Evolutionary conservation across 2,329 filamentous ascomycete genomes (phyloP), one percentile per base, ranked within the genome.

Genomic region (Knufia fluminis): DNA sequence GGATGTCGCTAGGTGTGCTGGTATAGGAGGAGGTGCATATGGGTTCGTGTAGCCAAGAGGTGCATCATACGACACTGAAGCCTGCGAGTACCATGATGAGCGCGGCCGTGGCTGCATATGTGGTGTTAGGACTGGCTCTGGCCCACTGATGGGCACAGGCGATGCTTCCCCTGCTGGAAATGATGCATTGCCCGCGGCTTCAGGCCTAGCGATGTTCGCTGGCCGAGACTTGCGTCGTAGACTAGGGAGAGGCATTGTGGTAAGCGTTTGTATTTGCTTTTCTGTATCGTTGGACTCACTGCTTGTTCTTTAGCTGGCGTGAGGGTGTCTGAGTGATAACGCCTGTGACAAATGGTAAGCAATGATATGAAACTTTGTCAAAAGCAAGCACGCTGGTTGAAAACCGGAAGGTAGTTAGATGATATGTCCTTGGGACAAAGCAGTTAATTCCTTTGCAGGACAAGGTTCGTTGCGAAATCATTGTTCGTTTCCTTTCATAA

Each of bases 31-130:
- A 4, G 38, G 33, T 6, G n/a, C n/a, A 4, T 17, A 7, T 14
- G 33, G 4, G 33, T 36, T 36, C 10, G 33, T 36, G 33, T 36
- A 36, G 10, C 4, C 16, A 36, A 8, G 7, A 6, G 10, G 19
- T 4, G 38, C 4, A 19, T 8, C 22, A 41, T 31, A 28, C 22
- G 17, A 6, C 4, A 32, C 16, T 10, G 41, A 28, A 7, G 4
- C 4, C 17, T 44, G 41, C 12, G 44, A 46, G 32, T 46, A 46
- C 44, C 44, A 46, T 17, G 22, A 31, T 20, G 44, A 46, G 4
- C 32, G 17, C n/a, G 16, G 44, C 14, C 44, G 31, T 24, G 16
- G 17, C 6, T 16, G 33, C 7, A 31, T 17, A 4, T 45, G 14
- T n/a, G 8, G 42, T 32, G 24, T 17, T 12, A 14, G 17, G 12